Base-by-base conservation (phyloP, 2,329 filamentous ascomycete genomes). In the Colletotrichum lentis region DNA sequence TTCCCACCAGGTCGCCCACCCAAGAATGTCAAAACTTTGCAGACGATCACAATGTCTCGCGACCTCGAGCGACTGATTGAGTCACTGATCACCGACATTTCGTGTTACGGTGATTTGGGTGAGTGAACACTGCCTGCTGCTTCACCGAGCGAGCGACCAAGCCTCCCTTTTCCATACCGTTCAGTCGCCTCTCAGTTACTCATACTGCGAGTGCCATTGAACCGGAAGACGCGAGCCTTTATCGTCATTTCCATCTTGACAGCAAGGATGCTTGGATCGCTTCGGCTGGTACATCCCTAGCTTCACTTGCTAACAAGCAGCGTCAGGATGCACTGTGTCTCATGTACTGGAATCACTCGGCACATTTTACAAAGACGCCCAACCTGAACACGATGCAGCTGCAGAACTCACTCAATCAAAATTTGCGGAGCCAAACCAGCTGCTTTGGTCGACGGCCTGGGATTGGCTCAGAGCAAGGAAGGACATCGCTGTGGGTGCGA, bases 401-500 rank as follows among this genome's bases (percentile, higher is more conserved):
- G 31, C 49, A 41, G 24, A 27, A 37, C 3, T 18, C 37, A 20
- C 24, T 43, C 12, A 24, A 6, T 37, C 52, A 53, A 47, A 22
- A 18, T 46, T 41, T 16, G 31, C 20, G 14, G 50, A 49, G 18
- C 49, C 69, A 20, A 56, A 55, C 6, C 67, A 70, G 43, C 47
- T 69, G 12, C 41, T 70, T 4, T 70, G 67, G 49, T 67, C 67
- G 22, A 64, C 65, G 8, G 62, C 73, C 24, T 74, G 72, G 73
- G 69, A 72, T 24, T 74, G 73, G 73, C 61, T 74, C 18, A 69
- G 67, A 31, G 66, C 52, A 8, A 71, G 71, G 52, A 70, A 70
- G n/a, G 73, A 73, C 39, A 59, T 74, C n/a, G 71, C 67, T 8
- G 69, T 74, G 24, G 72, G 73, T 20, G 50, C 66, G 24, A 67